A percentile compares a stretch with the other conserved stretches of the same genome.
Evolutionary conservation across 768 basidiomycete genomes (phyloP).

Genomic region (Boletus pseudopeckii): DNA sequence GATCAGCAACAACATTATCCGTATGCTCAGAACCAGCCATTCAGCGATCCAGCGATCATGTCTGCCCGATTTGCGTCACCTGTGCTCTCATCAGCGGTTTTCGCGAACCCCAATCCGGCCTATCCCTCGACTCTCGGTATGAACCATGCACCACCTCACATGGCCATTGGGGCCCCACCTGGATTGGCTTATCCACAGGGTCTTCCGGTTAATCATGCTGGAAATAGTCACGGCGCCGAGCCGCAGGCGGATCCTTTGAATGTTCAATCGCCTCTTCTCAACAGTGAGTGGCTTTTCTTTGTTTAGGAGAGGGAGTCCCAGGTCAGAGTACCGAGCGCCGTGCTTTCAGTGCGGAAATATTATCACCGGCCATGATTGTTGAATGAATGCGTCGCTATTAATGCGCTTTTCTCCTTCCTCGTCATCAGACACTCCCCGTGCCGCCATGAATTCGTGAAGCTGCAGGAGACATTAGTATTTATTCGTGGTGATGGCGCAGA

Average conservation of each 20-base stretch:
- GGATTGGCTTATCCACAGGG: slow-evolving; percentile 51
- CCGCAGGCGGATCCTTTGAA: slow-evolving; percentile 28
- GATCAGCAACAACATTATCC: slow-evolving; percentile 37
- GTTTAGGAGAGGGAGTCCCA: slow-evolving; percentile 71
- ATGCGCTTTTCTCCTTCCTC: slow-evolving; percentile 19
- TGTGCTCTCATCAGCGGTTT: slow-evolving; percentile 23
- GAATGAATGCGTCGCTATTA: slow-evolving; percentile 33
- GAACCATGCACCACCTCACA: slow-evolving; percentile 13
- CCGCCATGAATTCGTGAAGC: slow-evolving; percentile 28
- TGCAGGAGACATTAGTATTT: slow-evolving; percentile 23
- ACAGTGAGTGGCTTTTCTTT: slow-evolving; percentile 67
- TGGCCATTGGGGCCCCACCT: slow-evolving; percentile 62
- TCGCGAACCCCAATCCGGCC: slow-evolving; percentile 7
- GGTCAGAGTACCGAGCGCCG: slow-evolving; percentile 85
- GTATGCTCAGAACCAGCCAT: slow-evolving; percentile 43
- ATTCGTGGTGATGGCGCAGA: slow-evolving; percentile 23
- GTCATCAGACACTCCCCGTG: slow-evolving; percentile 22
- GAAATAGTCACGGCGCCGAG: slow-evolving; percentile 16
- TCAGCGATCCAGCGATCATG: slow-evolving; percentile 79
- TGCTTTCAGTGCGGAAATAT: slow-evolving; percentile 87
- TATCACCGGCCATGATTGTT: slow-evolving; percentile 63
- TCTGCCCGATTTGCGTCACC: slow-evolving; percentile 60
- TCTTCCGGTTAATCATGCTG: slow-evolving; percentile 22
- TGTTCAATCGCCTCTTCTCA: slow-evolving; percentile 20
- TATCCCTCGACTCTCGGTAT: slow-evolving; percentile 12